A percentile compares a stretch with the other conserved stretches of the same genome.
These are phyloP conservation scores for Friedmanniomyces endolithicus DNA, from an alignment of 495 filamentous ascomycete species.

Conservation along the genomic window DNA sequence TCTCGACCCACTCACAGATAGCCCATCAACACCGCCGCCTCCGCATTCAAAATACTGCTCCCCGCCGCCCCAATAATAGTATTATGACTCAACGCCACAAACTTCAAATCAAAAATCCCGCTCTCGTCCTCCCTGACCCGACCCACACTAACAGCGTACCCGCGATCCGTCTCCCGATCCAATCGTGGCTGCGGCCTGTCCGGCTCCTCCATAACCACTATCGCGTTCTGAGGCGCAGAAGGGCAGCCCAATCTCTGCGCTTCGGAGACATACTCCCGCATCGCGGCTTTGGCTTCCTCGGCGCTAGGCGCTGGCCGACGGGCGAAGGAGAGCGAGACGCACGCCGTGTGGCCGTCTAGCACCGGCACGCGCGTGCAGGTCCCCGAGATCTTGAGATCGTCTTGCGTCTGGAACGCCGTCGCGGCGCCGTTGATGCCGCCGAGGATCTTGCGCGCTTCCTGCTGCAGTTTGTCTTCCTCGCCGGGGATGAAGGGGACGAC, in stretches of 20 bases:
- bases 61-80: constrained; percentile 88
- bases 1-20: constrained; percentile 26
- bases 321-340: constrained; percentile 32
- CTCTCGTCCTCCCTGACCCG: constrained; percentile 33
- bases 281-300: constrained; percentile 32
- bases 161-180: constrained; percentile 34
- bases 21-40: constrained; percentile 83
- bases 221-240: constrained; percentile 30
- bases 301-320: constrained; percentile 29
- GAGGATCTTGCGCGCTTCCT: constrained; percentile 34
- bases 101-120: constrained; percentile 35
- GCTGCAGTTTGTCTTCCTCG: constrained; percentile 35
- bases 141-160: constrained; percentile 34
- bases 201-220: constrained; percentile 35
- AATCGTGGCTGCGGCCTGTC: constrained; percentile 35
- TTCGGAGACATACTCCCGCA: constrained; percentile 33
- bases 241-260: constrained; percentile 34
- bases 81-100: constrained; percentile 36
- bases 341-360: constrained; percentile 34
- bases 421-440: constrained; percentile 28
- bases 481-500: constrained; percentile 34
- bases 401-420: constrained; percentile 29
- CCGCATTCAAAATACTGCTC: constrained; percentile 86
- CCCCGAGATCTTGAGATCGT: constrained; percentile 26
- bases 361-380: constrained; percentile 35